Percentiles rank a stretch among this genome's conserved stretches.
Conservation (phyloP, 441 rosid species). For the Mallotus repandus region DNA sequence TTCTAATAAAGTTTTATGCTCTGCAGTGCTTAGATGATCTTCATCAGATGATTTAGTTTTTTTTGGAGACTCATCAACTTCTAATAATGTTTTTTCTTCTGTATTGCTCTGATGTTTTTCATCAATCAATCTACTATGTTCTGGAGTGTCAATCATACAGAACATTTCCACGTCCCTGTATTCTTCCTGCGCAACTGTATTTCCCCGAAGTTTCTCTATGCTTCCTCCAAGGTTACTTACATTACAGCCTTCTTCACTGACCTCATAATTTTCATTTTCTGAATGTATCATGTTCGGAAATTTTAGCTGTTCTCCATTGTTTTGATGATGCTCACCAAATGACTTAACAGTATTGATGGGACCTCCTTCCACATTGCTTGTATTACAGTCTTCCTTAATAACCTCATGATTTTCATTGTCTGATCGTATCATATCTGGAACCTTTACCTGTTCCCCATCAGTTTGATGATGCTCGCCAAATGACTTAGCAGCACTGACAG, state of each 20-base stretch:
- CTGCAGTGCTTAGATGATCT: conserved; percentile 27
- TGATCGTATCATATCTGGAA: conserved; percentile 19
- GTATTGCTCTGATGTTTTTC: conserved; percentile 30
- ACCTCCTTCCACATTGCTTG: conserved; percentile 17
- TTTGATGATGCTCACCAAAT: conserved; percentile 25
- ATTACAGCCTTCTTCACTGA: conserved; percentile 23
- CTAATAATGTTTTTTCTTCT: conserved; percentile 24
- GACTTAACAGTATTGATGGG: conserved; percentile 23
- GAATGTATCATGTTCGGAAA: conserved; percentile 18
- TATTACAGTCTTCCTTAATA: conserved; percentile 23
- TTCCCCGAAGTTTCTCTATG: conserved; percentile 45
- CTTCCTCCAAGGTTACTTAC: conserved; percentile 31
- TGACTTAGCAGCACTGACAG: conserved; percentile 23
- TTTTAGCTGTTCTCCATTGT: conserved; percentile 30
- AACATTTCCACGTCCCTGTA: conserved; percentile 14
- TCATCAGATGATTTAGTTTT: conserved; percentile 28
- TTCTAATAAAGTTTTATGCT: conserved; percentile 23
- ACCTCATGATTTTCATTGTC: conserved; percentile 27
- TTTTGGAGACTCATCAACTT: conserved; percentile 26
- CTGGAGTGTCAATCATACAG: conserved; percentile 25
- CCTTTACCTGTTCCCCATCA: conserved; percentile 31
- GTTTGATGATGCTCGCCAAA: conserved; percentile 25
- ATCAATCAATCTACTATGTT: conserved; percentile 26
- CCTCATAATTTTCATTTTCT: conserved; percentile 27
- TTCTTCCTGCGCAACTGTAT: conserved; percentile 20